A percentile compares a stretch with the other conserved stretches of the same genome.
phyloP scores from a whole-genome alignment of 352 stramenopile species.

The Albugo candida region DNA sequence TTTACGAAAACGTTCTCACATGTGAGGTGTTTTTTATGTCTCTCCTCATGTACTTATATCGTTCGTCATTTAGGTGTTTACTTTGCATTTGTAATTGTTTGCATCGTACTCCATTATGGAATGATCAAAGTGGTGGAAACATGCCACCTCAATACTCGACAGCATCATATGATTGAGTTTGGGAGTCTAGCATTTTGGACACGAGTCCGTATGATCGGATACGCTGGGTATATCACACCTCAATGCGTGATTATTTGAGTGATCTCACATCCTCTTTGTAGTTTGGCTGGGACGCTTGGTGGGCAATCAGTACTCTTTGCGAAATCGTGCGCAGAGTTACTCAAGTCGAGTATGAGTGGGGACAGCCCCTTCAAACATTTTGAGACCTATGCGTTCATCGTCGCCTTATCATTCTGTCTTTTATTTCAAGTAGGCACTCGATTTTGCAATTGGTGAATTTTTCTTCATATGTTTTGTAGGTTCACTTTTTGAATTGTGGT shows the following conservation, averaged over 20 bases:
- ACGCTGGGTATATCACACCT: constrained; percentile 20
- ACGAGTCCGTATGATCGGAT: constrained; percentile 47
- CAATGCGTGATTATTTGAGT: neutral
- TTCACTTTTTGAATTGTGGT: constrained; percentile 65
- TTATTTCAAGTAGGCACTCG: constrained; percentile 16
- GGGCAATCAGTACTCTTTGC: constrained; percentile 73
- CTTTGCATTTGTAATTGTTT: constrained; percentile 32
- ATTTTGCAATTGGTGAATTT: neutral
- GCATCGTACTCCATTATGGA: constrained; percentile 30
- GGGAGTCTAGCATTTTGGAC: constrained; percentile 37
- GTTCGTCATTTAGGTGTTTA: constrained; percentile 16
- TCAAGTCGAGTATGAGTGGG: constrained; percentile 51
- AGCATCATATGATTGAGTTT: constrained; percentile 59
- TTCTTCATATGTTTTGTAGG: constrained; percentile 6
- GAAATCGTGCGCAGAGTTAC: constrained; percentile 58
- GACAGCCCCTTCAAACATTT: constrained; percentile 36
- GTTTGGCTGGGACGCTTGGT: constrained; percentile 49
- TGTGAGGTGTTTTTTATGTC: constrained; percentile 4
- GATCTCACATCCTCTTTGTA: constrained; percentile 2
- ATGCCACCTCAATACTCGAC: constrained; percentile 41
- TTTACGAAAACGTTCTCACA: constrained; percentile 60
- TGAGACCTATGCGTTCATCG: constrained; percentile 37
- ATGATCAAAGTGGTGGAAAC: constrained; percentile 49
- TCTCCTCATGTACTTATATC: neutral
- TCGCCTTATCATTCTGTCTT: constrained; percentile 42